A percentile compares a stretch with the other conserved stretches of the same genome.
phyloP scores from a whole-genome alignment of 495 filamentous ascomycete genomes.

The Penicillium mononematosum region DNA sequence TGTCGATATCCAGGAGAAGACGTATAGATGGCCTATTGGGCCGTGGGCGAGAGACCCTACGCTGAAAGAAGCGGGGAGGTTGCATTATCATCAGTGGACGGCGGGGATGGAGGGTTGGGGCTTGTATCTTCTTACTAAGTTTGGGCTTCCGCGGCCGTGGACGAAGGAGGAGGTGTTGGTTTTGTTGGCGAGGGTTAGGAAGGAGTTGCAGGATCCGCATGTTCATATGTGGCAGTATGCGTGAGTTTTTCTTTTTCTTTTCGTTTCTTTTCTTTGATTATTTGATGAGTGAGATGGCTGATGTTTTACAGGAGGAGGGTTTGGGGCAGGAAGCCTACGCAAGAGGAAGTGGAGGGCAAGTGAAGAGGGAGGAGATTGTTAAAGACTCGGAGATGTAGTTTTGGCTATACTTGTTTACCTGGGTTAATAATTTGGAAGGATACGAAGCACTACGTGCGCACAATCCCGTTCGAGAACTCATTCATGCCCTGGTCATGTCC shows the following conservation, averaged over 20 bases:
- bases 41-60: slow-evolving; percentile 15
- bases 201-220: slow-evolving; percentile 11
- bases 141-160: slow-evolving; percentile 11
- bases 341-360: slow-evolving; percentile 62
- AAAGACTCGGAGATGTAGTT: neutral
- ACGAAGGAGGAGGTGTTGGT: slow-evolving; percentile 17
- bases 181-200: slow-evolving; percentile 9
- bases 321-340: slow-evolving; percentile 10
- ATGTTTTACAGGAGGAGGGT: neutral
- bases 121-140: slow-evolving; percentile 15
- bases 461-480: no score
- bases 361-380: neutral
- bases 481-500: no score
- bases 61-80: slow-evolving; percentile 10
- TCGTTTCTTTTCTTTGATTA: neutral
- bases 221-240: slow-evolving; percentile 11
- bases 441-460: no score
- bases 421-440: neutral
- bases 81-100: slow-evolving; percentile 14
- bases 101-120: slow-evolving; percentile 18
- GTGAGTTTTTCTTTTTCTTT: neutral
- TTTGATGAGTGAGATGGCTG: neutral
- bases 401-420: neutral
- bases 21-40: slow-evolving; percentile 9
- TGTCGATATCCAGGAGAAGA: slow-evolving; percentile 15